Evolutionary conservation across 2,329 filamentous ascomycete genomes (phyloP), one percentile per base, ranked within the genome.

Genomic region (Colletotrichum simmondsii): DNA sequence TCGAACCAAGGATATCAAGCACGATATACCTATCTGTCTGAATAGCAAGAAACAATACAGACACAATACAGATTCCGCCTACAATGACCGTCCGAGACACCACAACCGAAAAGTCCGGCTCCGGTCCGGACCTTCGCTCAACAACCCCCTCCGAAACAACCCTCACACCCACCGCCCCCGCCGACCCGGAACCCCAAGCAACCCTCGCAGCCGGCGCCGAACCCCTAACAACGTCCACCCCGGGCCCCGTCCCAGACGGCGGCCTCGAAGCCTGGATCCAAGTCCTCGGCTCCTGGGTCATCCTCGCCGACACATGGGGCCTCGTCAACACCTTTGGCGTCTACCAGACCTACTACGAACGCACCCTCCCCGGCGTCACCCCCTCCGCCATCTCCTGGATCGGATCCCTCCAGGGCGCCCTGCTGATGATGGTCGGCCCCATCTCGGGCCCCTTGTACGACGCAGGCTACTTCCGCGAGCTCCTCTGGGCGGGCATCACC

Each of bases 321-420:
- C 74, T 83, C 19, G 79, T 86, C 67, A 86, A 84, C 76, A 82
- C 79, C n/a, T 87, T 84, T 65, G 85, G 85, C 46, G 83, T 85
- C 2, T 87, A 83, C 77, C 84, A 87, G 74, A 83, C 82, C 5
- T 86, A 84, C 77, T 86, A 86, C 74, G 80, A 84, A 75, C 77
- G 78, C 1, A 77, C 77, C 1, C 78, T 84, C 12, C 80, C 85
- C 19, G 71, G 68, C 10, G 57, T 72, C 16, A 80, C 81, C 1
- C 76, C 84, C 1, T 84, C 83, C 1, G 77, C 79, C 52, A 86
- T 87, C 54, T 85, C 84, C 5, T 86, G 85, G 84, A 85, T 87
- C 68, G 84, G 82, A 35, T 83, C 84, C 19, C 75, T 86, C 11
- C 85, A 87, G 72, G 78, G 78, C 7, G 83, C 82, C 49, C 78